Evolutionary conservation across 805 yeast species (phyloP).

Genomic region (Starmerella khaoyaiensis): DNA sequence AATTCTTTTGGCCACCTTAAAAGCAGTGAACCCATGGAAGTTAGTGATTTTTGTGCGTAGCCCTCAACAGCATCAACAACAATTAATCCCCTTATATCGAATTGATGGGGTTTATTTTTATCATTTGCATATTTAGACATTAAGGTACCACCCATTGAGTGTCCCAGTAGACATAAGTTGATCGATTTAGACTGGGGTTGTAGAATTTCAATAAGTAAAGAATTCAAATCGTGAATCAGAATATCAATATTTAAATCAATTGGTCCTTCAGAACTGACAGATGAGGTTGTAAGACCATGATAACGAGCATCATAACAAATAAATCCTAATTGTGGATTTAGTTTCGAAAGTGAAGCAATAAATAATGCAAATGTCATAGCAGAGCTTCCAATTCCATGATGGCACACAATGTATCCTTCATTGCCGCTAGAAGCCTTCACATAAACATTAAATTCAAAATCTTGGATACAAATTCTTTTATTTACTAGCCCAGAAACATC

Average conservation of each 20-base stretch:
- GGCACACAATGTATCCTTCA: conserved; percentile 45
- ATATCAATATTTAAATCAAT: conserved; percentile 34
- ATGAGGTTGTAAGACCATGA: conserved; percentile 43
- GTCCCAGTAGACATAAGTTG: conserved; percentile 57
- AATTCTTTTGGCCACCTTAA: conserved; percentile 53
- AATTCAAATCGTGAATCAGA: conserved; percentile 46
- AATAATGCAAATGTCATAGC: conserved; percentile 62
- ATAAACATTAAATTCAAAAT: conserved; percentile 11
- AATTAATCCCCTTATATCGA: conserved; percentile 48
- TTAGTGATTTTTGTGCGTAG: conserved; percentile 61
- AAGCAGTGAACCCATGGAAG: conserved; percentile 55
- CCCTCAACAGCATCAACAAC: conserved; percentile 92
- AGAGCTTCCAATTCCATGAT: conserved; percentile 94
- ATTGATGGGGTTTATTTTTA: background rate
- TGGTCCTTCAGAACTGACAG: conserved; percentile 24
- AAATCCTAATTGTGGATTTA: conserved; percentile 41
- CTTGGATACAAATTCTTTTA: conserved; percentile 3
- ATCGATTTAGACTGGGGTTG: conserved; percentile 18
- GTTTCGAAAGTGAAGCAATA: conserved; percentile 27
- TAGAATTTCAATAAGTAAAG: conserved; percentile 36
- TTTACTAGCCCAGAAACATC: background rate
- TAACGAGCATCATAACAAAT: conserved; percentile 73
- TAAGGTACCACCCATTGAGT: conserved; percentile 86
- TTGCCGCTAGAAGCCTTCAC: conserved; percentile 3
- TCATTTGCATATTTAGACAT: conserved; percentile 40